These are phyloP conservation scores for Cadophora malorum DNA, from an alignment of 2,329 filamentous ascomycete species.

Conservation along the genomic window DNA sequence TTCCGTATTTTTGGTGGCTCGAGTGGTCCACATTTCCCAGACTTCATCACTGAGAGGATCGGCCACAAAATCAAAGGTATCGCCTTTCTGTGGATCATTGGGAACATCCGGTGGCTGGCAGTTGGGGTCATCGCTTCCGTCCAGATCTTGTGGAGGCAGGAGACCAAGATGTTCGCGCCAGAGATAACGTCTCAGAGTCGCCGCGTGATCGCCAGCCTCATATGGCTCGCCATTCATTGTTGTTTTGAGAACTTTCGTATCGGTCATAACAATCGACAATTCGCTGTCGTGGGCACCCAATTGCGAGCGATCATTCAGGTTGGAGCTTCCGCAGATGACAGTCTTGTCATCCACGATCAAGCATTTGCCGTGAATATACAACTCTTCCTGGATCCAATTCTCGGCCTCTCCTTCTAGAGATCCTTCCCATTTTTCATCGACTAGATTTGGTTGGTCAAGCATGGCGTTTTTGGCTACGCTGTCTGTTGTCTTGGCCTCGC, in stretches of 20 bases:
- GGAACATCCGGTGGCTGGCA: slow-evolving; percentile 74
- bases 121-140: slow-evolving; percentile 72
- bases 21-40: slow-evolving; percentile 71
- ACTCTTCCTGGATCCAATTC: slow-evolving; percentile 93
- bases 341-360: slow-evolving; percentile 87
- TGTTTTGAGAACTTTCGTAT: slow-evolving; percentile 72
- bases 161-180: slow-evolving; percentile 93
- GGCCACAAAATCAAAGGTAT: slow-evolving; percentile 68
- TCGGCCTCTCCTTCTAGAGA: slow-evolving; percentile 76
- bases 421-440: slow-evolving; percentile 79
- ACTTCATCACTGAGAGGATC: slow-evolving; percentile 74
- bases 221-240: slow-evolving; percentile 81
- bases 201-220: slow-evolving; percentile 80
- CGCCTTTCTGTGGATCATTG: slow-evolving; percentile 70
- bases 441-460: slow-evolving; percentile 67
- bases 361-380: slow-evolving; percentile 94
- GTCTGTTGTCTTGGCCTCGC: slow-evolving; percentile 39
- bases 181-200: slow-evolving; percentile 79
- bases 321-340: slow-evolving; percentile 85
- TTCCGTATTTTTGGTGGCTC: slow-evolving; percentile 74
- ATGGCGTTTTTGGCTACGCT: slow-evolving; percentile 83
- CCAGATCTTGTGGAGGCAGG: slow-evolving; percentile 73
- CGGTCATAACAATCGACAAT: slow-evolving; percentile 87
- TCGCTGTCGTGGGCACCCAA: slow-evolving; percentile 90
- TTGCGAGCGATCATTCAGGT: slow-evolving; percentile 91